phyloP scores from a whole-genome alignment of 306 rosid genomes.

The Prunus mume region DNA sequence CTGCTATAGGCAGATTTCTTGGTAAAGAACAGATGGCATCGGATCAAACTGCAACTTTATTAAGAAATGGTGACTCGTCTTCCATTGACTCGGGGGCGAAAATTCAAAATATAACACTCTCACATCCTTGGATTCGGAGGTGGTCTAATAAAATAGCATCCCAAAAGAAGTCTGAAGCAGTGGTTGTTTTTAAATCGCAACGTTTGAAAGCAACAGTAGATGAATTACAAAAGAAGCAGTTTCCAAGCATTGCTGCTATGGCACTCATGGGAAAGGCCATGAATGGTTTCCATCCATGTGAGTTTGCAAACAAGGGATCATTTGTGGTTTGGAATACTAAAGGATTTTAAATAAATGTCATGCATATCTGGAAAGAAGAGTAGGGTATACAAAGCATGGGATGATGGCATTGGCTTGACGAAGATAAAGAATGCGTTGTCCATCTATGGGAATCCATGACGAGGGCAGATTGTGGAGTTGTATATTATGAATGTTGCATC shows the following conservation, averaged over 20 bases:
- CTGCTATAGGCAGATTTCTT: slow-evolving; percentile 21
- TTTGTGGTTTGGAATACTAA: slow-evolving; percentile 61
- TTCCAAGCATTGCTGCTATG: slow-evolving; percentile 93
- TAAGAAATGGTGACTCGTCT: slow-evolving; percentile 30
- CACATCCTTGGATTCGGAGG: slow-evolving; percentile 88
- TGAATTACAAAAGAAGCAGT: slow-evolving; percentile 50
- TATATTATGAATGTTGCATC: neutral
- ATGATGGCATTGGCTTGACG: neutral
- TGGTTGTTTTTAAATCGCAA: slow-evolving; percentile 33
- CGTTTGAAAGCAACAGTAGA: slow-evolving; percentile 26
- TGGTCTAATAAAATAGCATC: slow-evolving; percentile 46
- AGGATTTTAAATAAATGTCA: slow-evolving; percentile 16
- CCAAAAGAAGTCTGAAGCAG: slow-evolving; percentile 33
- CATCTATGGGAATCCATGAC: slow-evolving; percentile 9
- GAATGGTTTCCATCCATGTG: slow-evolving; percentile 45
- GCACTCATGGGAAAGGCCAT: slow-evolving; percentile 86
- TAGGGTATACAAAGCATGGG: slow-evolving; percentile 16
- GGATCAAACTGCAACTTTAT: slow-evolving; percentile 23
- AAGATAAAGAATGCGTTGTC: slow-evolving; percentile 6
- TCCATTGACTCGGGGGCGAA: slow-evolving; percentile 30
- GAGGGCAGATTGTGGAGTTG: slow-evolving; percentile 5
- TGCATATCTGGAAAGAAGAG: slow-evolving; percentile 4
- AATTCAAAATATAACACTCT: slow-evolving; percentile 46
- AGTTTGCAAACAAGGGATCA: slow-evolving; percentile 51
- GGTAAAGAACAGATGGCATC: slow-evolving; percentile 28